phyloP scores from a whole-genome alignment of 2,329 filamentous ascomycete genomes.

The Bipolaris bicolor region DNA sequence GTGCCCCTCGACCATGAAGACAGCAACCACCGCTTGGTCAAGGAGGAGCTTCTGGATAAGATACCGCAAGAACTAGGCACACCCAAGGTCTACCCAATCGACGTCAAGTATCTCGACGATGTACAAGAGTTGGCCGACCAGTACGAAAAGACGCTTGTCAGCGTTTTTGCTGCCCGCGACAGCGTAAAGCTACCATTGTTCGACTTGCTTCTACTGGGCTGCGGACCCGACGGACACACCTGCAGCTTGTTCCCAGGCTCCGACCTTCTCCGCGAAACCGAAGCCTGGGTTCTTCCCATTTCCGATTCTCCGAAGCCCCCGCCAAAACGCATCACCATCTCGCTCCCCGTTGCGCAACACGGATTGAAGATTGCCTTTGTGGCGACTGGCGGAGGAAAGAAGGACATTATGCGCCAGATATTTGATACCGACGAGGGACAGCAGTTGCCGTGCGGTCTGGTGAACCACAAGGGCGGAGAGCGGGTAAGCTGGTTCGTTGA shows the following conservation, averaged over 20 bases:
- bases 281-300: slow-evolving; percentile 91
- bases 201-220: slow-evolving; percentile 90
- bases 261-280: slow-evolving; percentile 80
- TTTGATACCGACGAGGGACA: slow-evolving; percentile 78
- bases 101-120: slow-evolving; percentile 71
- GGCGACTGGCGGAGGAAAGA: slow-evolving; percentile 87
- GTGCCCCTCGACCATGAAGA: slow-evolving; percentile 90
- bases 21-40: slow-evolving; percentile 91
- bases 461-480: slow-evolving; percentile 84
- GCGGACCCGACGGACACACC: slow-evolving; percentile 94
- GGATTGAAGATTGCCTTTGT: slow-evolving; percentile 88
- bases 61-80: slow-evolving; percentile 70
- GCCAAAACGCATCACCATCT: slow-evolving; percentile 86
- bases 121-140: slow-evolving; percentile 90
- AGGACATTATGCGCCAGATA: slow-evolving; percentile 89
- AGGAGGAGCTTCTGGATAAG: slow-evolving; percentile 86
- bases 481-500: slow-evolving; percentile 97
- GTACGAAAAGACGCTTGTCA: slow-evolving; percentile 88
- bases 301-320: slow-evolving; percentile 95
- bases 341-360: slow-evolving; percentile 87
- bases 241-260: slow-evolving; percentile 96
- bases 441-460: slow-evolving; percentile 81
- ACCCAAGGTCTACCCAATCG: slow-evolving; percentile 81
- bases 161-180: slow-evolving; percentile 86
- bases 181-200: slow-evolving; percentile 95